These are phyloP conservation scores for Suillus plorans DNA, from an alignment of 768 basidiomycete species.

Conservation along the genomic window DNA sequence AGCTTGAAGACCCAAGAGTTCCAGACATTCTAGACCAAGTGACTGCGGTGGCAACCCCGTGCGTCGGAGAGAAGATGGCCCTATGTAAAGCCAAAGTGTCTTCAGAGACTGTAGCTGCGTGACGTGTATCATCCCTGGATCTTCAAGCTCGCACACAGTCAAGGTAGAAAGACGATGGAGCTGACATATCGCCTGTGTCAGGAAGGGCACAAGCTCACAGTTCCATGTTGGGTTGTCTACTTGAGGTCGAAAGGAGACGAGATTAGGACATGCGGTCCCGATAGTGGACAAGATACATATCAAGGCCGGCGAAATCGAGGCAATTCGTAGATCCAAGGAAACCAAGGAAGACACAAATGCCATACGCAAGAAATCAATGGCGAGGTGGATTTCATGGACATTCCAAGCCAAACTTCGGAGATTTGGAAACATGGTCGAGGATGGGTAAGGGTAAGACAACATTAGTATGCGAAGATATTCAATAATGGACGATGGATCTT, in stretches of 20 bases:
- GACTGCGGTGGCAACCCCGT: not conserved
- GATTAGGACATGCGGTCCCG: constrained; percentile 23
- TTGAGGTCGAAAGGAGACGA: constrained; percentile 18
- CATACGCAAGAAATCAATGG: constrained; percentile 25
- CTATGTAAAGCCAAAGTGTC: not conserved
- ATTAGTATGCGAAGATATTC: constrained; percentile 7
- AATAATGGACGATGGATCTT: constrained; percentile 19
- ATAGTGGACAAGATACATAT: constrained; percentile 20
- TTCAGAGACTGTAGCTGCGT: not conserved
- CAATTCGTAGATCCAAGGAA: constrained; percentile 13
- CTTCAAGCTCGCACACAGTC: not conserved
- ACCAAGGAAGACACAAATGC: constrained; percentile 23
- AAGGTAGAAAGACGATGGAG: not conserved
- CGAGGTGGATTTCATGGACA: constrained; percentile 14
- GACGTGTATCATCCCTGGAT: not conserved
- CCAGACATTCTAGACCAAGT: not conserved
- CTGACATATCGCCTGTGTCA: not conserved
- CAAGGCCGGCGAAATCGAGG: not conserved
- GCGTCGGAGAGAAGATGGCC: not conserved
- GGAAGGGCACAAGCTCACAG: not conserved
- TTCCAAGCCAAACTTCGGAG: constrained; percentile 25
- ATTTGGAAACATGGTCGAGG: constrained; percentile 25
- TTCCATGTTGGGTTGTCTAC: not conserved
- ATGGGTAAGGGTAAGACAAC: constrained; percentile 16
- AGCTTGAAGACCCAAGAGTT: not conserved